phyloP scores from a whole-genome alignment of 257 asterid genomes.

The Solanum boliviense region DNA sequence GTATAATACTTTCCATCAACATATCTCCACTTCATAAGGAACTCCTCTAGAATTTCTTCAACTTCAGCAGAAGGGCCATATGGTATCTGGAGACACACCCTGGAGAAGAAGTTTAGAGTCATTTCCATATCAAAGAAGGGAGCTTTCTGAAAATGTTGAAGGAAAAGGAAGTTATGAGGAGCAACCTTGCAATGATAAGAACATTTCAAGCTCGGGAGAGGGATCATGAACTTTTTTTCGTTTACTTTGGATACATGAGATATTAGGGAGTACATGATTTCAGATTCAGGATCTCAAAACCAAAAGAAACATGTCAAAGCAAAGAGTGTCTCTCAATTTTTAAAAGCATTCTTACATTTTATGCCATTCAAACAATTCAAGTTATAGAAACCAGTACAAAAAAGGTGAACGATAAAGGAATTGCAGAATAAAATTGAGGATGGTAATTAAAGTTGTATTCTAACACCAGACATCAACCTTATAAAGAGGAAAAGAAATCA shows the following conservation, averaged over 20 bases:
- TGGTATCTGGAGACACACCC: conserved; percentile 55
- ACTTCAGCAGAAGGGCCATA: conserved; percentile 36
- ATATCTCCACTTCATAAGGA: conserved; percentile 50
- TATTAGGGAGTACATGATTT: background rate
- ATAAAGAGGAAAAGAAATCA: background rate
- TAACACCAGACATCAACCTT: background rate
- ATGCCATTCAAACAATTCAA: background rate
- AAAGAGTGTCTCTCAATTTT: background rate
- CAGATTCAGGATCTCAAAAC: background rate
- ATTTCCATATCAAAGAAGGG: background rate
- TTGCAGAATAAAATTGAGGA: background rate
- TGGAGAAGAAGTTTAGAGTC: conserved; percentile 11
- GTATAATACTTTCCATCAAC: conserved; percentile 34
- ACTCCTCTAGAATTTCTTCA: conserved; percentile 59
- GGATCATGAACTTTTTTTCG: background rate
- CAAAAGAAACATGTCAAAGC: background rate
- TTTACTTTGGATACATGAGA: background rate
- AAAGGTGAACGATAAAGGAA: background rate
- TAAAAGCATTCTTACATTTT: background rate
- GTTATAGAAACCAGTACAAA: background rate
- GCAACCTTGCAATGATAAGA: background rate
- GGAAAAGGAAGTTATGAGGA: background rate
- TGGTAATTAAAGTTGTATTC: background rate
- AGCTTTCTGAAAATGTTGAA: background rate
- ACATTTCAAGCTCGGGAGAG: background rate